Percentiles rank a stretch among this genome's conserved stretches.
Evolutionary conservation across 1,284 basidiomycete genomes (phyloP).

Genomic region (Moesziomyces parantarcticus): DNA sequence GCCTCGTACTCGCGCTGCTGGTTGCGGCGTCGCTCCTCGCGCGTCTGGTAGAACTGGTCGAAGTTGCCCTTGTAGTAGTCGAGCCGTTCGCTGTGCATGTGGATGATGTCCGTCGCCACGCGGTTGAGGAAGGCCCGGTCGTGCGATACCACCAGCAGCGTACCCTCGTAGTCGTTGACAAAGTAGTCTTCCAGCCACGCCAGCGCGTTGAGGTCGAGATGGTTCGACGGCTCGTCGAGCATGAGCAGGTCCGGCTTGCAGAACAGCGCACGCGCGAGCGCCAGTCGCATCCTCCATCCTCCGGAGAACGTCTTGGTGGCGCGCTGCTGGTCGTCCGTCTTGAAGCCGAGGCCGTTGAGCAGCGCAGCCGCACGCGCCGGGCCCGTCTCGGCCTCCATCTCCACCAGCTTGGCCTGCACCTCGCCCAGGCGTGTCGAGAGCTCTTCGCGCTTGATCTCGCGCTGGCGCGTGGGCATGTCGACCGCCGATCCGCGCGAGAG

Average conservation of each 20-base stretch:
- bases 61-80: conserved; percentile 99
- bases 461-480: conserved; percentile 65
- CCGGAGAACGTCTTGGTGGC: conserved; percentile 85
- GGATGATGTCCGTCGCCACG: conserved; percentile 96
- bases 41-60: conserved; percentile 97
- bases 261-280: conserved; percentile 92
- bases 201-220: conserved; percentile 74
- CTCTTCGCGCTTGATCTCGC: conserved; percentile 75
- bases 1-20: conserved; percentile 82
- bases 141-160: conserved; percentile 96
- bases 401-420: conserved; percentile 87
- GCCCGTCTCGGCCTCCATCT: conserved; percentile 98
- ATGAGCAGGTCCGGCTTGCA: conserved; percentile 75
- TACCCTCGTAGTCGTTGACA: conserved; percentile 85
- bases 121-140: conserved; percentile 98
- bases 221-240: conserved; percentile 84
- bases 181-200: conserved; percentile 75
- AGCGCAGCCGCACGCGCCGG: conserved; percentile 90
- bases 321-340: conserved; percentile 80
- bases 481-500: conserved; percentile 56
- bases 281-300: conserved; percentile 99
- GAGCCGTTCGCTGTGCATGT: conserved; percentile 92
- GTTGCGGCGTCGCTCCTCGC: conserved; percentile 91
- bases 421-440: conserved; percentile 86
- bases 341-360: conserved; percentile 91